Evolutionary conservation across 2,329 filamentous ascomycete species (phyloP), one percentile per base, ranked within the genome.

Genomic region (Dactylellina haptotyla): DNA sequence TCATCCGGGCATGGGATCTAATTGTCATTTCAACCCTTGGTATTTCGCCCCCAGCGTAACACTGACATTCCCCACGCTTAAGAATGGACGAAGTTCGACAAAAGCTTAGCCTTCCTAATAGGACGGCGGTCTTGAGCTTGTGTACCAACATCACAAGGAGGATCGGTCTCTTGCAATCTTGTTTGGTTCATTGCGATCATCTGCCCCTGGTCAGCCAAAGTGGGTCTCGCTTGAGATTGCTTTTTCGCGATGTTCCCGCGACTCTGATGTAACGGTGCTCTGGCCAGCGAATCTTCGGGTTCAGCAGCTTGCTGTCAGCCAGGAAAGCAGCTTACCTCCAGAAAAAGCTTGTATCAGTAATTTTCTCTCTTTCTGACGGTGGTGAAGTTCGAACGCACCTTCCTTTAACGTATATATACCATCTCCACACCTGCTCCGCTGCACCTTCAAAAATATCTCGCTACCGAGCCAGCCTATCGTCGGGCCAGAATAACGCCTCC

Each of bases 211-310:
- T 54, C 51, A 41, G 20, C 28, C 43, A 45, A 45, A 48, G 58
- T 64, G 58, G 66, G 58, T 64, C 66, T 59, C 51, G 67, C 50
- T 65, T 64, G 51, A 62, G 14, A 37, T 64, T 62, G 50, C 59
- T 64, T 72, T 64, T 71, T 72, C 39, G 28, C 59, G 45, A 65
- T 59, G 67, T 72, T 63, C 53, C 51, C 67, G 46, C 45, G 58
- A 53, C 51, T 45, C 41, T 72, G 59, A 72, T 72, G 67, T 72
- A 72, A 72, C 67, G 67, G 67, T 72, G 67, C 66, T 50, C n/a
- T 34, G 32, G 32, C 32, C 8, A 30, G 14, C 14, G 28, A 32
- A 28, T 28, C n/a, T 16, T 28, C 30, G 9, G 25, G 4, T 3
- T 5, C 20, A 12, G 20, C 8, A 9, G 4, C 20, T 9, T 12